Evolutionary conservation across 2,329 filamentous ascomycete species (phyloP).

Genomic region (Xylaria polymorpha): DNA sequence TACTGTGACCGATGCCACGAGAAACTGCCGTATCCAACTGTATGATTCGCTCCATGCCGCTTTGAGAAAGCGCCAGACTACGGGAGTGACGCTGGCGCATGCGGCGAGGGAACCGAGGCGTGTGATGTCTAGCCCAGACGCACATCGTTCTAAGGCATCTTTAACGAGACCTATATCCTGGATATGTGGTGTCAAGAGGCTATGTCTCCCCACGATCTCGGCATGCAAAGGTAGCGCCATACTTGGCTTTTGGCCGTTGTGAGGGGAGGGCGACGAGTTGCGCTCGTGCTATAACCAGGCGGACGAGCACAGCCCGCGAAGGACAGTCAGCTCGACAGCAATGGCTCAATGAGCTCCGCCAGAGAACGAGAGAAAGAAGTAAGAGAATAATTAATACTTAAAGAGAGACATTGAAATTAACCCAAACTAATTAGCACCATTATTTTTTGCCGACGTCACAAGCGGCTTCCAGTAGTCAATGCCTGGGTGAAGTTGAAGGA

Average conservation of each 20-base stretch:
- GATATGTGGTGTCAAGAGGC: conserved; percentile 46
- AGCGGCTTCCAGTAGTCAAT: conserved; percentile 5
- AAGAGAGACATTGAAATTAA: conserved; percentile 30
- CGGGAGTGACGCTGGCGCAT: conserved; percentile 56
- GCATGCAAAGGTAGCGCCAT: conserved; percentile 43
- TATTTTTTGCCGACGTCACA: conserved; percentile 2
- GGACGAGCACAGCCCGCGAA: conserved; percentile 5
- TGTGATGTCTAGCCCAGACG: conserved; percentile 58
- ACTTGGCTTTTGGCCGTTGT: neutral
- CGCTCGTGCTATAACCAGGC: neutral
- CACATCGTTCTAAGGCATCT: conserved; percentile 55
- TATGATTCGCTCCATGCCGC: conserved; percentile 54
- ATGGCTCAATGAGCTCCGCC: neutral
- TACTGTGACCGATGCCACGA: conserved; percentile 58
- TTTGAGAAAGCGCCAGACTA: conserved; percentile 54
- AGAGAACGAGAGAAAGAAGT: neutral
- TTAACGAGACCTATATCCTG: conserved; percentile 53
- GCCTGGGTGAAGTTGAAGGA: conserved; percentile 7
- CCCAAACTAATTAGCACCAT: conserved; percentile 9
- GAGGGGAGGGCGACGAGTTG: conserved; percentile 12
- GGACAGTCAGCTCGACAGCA: conserved; percentile 13
- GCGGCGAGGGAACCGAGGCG: conserved; percentile 59
- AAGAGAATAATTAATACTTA: conserved; percentile 9
- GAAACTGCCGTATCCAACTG: conserved; percentile 56
- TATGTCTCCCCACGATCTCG: conserved; percentile 39